Base-by-base conservation (phyloP, 2,329 filamentous ascomycete genomes). In the Monosporascus cannonballus region DNA sequence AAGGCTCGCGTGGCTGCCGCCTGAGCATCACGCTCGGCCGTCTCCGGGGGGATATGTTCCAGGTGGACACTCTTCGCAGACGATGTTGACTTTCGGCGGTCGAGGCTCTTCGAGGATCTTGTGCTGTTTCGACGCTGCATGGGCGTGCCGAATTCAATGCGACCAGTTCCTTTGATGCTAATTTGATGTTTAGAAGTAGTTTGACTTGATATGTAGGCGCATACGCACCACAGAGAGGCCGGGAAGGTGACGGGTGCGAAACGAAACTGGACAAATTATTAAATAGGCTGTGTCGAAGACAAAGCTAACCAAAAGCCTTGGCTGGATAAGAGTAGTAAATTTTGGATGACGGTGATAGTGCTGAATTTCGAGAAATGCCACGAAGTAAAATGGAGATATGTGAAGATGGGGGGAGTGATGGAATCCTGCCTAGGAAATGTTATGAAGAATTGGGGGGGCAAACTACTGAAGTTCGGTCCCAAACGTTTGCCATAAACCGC, bases 1-100 rank as follows among this genome's bases (percentile, higher is more conserved):
- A 81, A 88, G 1, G 85, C 86, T 61, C 84, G 71, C 36, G 73
- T 71, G 7, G 85, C 85, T 22, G 85, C 85, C 39, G 79, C 75
- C 39, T 82, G 77, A 7, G 85, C 85, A 65, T 87, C 81, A 51
- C 80, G 73, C 48, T 79, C 75, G 2, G 79, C 78, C 3, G 70
- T 65, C 11, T 66, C 68, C 1, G 77, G 76, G 58, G 76, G 70
- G 45, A 83, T 78, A 49, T 76, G 71, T 48, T 79, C 72, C 20
- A 79, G 67, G 53, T 71, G 68, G 20, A 75, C 70, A 30, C 74
- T 72, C 48, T 73, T 73, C 30, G 74, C 68, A 36, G 78, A 79
- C 54, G 70, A 73, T n/a, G 73, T 73, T 6, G 80, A 83, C 62
- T 80, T 84, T 64, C 76, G 78, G 58, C 74, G 76, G 59, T 69